A percentile compares a stretch with the other conserved stretches of the same genome.
Conservation (phyloP, 202 grass and related monocot species). For the Dendrocalamus latiflorus region DNA sequence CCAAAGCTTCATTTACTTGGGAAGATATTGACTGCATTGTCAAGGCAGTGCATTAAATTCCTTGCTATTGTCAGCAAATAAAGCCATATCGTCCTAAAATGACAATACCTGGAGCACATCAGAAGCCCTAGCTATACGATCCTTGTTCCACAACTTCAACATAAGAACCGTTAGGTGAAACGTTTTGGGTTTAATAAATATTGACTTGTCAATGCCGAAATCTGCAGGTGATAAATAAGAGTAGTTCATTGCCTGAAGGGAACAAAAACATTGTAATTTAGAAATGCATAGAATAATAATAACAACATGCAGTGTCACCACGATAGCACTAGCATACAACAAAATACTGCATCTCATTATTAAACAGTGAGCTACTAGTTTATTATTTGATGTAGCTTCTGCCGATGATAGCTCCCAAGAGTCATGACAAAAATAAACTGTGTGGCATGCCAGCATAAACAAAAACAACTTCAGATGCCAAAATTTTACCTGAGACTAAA, state of each 20-base stretch:
- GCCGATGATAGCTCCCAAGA: no score
- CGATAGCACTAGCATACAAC: neutral
- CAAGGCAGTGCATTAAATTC: conserved; percentile 12
- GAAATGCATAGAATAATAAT: neutral
- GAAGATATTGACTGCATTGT: conserved; percentile 67
- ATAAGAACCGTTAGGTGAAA: conserved; percentile 94
- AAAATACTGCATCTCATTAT: neutral
- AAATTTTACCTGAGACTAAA: neutral
- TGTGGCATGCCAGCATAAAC: neutral
- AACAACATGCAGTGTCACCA: neutral
- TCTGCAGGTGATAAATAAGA: conserved; percentile 36
- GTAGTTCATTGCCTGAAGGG: conserved; percentile 18
- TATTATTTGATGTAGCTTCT: no score
- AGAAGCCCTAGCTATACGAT: conserved; percentile 65
- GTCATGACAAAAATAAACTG: neutral
- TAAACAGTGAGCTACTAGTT: neutral
- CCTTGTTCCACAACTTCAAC: conserved; percentile 96
- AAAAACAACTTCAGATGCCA: neutral
- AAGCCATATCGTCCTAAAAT: conserved; percentile 6
- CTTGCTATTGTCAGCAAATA: conserved; percentile 1
- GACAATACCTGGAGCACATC: conserved; percentile 73
- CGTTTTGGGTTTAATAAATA: conserved; percentile 94
- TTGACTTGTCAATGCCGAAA: conserved; percentile 78
- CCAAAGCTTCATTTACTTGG: conserved; percentile 75
- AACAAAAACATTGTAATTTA: neutral